These are phyloP conservation scores for Leucaena leucocephala DNA, from an alignment of 306 rosid genomes.

Conservation along the genomic window DNA sequence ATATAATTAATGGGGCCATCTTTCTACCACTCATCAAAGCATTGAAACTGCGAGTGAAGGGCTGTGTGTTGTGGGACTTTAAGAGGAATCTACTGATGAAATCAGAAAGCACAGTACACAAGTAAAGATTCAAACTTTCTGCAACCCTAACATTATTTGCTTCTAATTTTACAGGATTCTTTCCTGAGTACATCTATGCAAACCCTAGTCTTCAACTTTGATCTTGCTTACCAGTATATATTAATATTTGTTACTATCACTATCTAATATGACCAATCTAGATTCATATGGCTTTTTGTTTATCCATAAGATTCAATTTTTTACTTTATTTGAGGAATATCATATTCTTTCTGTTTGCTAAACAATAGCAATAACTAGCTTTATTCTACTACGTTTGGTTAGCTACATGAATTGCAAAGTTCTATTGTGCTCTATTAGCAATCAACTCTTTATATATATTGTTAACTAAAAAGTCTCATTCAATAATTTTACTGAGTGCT, in stretches of 20 bases:
- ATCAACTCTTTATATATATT: no score
- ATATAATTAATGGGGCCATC: background rate
- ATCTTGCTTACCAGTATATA: background rate
- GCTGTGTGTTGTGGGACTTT: slow-evolving; percentile 9
- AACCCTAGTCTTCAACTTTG: slow-evolving; percentile 1
- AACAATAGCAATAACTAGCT: no score
- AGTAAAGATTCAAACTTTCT: slow-evolving; percentile 40
- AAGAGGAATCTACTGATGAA: slow-evolving; percentile 47
- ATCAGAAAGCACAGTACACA: slow-evolving; percentile 34
- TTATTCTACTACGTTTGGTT: no score
- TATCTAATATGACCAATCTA: background rate
- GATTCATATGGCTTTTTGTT: no score
- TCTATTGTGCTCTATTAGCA: no score
- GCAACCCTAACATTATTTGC: slow-evolving; percentile 18
- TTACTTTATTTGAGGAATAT: no score
- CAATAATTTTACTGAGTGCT: no score
- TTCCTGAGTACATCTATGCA: slow-evolving; percentile 14
- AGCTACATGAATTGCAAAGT: no score
- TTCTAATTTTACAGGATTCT: slow-evolving; percentile 4
- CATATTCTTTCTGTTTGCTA: background rate
- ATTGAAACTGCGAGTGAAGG: slow-evolving; percentile 1
- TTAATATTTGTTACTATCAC: background rate
- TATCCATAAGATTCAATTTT: background rate
- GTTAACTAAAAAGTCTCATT: no score
- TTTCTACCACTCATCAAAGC: background rate